Conservation (phyloP, 164 flowering plant genomes). For the Chloranthus sessilifolius region DNA sequence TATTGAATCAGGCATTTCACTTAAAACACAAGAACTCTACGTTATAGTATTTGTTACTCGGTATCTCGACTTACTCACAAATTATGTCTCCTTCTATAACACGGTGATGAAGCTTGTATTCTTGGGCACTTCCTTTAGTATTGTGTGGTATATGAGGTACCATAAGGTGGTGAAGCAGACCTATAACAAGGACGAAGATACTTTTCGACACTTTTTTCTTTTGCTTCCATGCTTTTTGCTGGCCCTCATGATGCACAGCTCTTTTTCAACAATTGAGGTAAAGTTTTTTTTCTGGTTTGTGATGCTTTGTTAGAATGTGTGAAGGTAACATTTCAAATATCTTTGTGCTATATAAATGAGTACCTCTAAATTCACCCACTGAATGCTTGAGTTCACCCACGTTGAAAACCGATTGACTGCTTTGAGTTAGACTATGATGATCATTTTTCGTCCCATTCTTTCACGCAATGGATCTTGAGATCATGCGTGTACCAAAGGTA, state of each 20-base stretch:
- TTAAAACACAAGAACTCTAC: constrained; percentile 65
- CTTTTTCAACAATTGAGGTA: constrained; percentile 40
- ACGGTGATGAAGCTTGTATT: constrained; percentile 53
- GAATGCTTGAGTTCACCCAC: too few relatives aligned
- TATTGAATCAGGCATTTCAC: constrained; percentile 47
- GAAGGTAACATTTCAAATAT: not conserved
- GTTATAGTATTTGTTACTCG: constrained; percentile 46
- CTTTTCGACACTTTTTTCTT: constrained; percentile 43
- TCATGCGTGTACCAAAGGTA: too few relatives aligned
- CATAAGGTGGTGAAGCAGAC: constrained; percentile 56
- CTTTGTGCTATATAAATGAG: too few relatives aligned
- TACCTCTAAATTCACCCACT: too few relatives aligned
- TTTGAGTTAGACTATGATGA: too few relatives aligned
- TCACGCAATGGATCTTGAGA: too few relatives aligned
- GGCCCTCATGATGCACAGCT: constrained; percentile 36
- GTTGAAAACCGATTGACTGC: too few relatives aligned
- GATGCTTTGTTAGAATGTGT: not conserved
- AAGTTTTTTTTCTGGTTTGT: not conserved
- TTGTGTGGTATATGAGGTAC: constrained; percentile 63
- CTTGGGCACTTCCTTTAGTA: constrained; percentile 40
- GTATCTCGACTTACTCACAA: constrained; percentile 46
- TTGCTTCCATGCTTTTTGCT: constrained; percentile 35
- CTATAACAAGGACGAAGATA: constrained; percentile 49
- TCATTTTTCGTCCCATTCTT: too few relatives aligned
- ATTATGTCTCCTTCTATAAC: constrained; percentile 45